Evolutionary conservation across 129 eudicot species (phyloP).

Genomic region (Escallonia rubra): DNA sequence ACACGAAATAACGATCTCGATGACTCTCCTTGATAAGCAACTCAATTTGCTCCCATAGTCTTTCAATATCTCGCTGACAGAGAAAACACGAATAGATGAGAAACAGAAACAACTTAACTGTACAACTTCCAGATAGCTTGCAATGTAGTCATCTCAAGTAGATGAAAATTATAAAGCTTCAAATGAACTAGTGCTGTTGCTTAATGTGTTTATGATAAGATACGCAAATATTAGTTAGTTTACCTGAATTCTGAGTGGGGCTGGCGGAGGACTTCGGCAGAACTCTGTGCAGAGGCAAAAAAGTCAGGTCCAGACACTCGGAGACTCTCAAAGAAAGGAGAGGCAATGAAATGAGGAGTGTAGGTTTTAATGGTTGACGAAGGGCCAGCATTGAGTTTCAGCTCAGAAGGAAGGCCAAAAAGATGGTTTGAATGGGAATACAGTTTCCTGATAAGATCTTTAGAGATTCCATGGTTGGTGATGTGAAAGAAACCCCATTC

Average conservation of each 20-base stretch:
- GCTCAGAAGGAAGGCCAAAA: constrained; percentile 61
- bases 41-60: constrained; percentile 73
- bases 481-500: constrained; percentile 97
- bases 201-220: background rate
- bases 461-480: constrained; percentile 78
- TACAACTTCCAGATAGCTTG: too few species aligned
- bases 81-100: constrained; percentile 4
- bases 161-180: too few species aligned
- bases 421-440: constrained; percentile 42
- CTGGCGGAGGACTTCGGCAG: constrained; percentile 52
- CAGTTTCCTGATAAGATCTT: constrained; percentile 54
- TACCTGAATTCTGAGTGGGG: constrained; percentile 69
- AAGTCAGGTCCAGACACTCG: constrained; percentile 87
- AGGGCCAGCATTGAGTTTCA: constrained; percentile 73
- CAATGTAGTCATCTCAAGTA: too few species aligned
- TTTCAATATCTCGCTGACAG: constrained; percentile 54
- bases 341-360: constrained; percentile 91
- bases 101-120: too few species aligned
- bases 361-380: constrained; percentile 55
- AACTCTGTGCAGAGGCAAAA: constrained; percentile 55
- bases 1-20: constrained; percentile 48
- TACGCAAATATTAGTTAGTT: background rate
- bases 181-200: too few species aligned
- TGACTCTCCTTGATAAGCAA: constrained; percentile 50
- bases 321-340: constrained; percentile 85